A percentile compares a stretch with the other conserved stretches of the same genome.
phyloP scores from a whole-genome alignment of 179 eudicot genomes.

The Gypsophila paniculata region DNA sequence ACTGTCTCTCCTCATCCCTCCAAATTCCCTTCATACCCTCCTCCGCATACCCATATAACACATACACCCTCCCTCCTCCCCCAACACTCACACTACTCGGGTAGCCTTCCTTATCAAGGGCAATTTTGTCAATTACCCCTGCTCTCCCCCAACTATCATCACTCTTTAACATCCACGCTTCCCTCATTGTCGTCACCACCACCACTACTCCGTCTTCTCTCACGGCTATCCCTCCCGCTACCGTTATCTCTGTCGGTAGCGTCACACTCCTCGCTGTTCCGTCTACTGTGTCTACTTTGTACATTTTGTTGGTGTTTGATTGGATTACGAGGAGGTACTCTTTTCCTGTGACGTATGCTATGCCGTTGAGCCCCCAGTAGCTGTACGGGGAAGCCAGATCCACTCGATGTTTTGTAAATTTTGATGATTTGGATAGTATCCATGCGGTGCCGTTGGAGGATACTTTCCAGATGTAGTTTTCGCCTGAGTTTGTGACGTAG shows the following conservation, averaged over 20 bases:
- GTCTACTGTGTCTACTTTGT: slow-evolving; percentile 55
- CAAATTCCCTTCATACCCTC: slow-evolving; percentile 60
- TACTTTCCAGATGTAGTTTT: slow-evolving; percentile 59
- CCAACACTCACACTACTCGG: slow-evolving; percentile 58
- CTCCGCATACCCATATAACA: slow-evolving; percentile 65
- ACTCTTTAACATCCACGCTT: slow-evolving; percentile 59
- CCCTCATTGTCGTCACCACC: slow-evolving; percentile 51
- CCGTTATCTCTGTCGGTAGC: slow-evolving; percentile 40
- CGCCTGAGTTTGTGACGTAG: slow-evolving; percentile 69
- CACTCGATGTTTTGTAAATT: slow-evolving; percentile 35
- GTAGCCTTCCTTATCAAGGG: slow-evolving; percentile 57
- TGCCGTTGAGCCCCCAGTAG: slow-evolving; percentile 67
- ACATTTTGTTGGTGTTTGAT: slow-evolving; percentile 66
- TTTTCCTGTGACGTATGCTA: slow-evolving; percentile 41
- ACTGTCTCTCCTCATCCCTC: slow-evolving; percentile 36
- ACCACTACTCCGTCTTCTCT: slow-evolving; percentile 64
- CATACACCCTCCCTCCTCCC: slow-evolving; percentile 65
- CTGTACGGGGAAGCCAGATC: slow-evolving; percentile 33
- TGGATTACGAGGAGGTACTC: slow-evolving; percentile 64
- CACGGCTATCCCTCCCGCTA: slow-evolving; percentile 54
- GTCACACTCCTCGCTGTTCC: slow-evolving; percentile 53
- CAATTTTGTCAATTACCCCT: slow-evolving; percentile 68
- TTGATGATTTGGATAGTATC: slow-evolving; percentile 47
- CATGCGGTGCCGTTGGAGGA: slow-evolving; percentile 36
- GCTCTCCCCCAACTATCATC: slow-evolving; percentile 62